Percentiles rank a stretch among this genome's conserved stretches.
Conservation (phyloP, 1,284 basidiomycete species). For the Apiotrichum mycotoxinovorans region DNA sequence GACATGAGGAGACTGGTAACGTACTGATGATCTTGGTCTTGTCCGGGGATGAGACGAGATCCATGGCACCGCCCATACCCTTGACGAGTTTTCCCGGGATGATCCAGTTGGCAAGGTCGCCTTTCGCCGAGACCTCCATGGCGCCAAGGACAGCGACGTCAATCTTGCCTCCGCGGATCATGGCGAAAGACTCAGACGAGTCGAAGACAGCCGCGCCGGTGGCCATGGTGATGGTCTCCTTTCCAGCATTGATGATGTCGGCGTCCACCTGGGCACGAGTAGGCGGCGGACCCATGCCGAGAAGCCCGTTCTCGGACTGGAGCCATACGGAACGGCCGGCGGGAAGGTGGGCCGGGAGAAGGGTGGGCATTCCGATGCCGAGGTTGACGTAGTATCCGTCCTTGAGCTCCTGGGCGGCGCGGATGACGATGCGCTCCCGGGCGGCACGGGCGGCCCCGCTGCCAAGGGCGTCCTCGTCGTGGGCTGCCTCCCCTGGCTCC, state of each 20-base stretch:
- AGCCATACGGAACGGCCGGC: conserved; percentile 75
- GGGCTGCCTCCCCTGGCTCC: conserved; percentile 35
- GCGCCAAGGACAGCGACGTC: conserved; percentile 76
- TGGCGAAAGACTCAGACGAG: conserved; percentile 84
- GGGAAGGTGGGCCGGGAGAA: conserved; percentile 73
- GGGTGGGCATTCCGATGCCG: conserved; percentile 79
- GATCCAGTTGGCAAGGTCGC: conserved; percentile 96
- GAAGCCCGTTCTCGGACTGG: conserved; percentile 88
- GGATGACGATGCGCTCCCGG: conserved; percentile 68
- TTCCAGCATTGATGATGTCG: conserved; percentile 87
- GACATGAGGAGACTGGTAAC: conserved; percentile 71
- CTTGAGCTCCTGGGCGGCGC: conserved; percentile 77
- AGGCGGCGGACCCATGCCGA: conserved; percentile 90
- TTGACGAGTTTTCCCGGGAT: conserved; percentile 85
- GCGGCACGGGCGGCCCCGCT: conserved; percentile 54
- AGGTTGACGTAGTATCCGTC: conserved; percentile 77
- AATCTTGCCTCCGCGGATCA: conserved; percentile 92
- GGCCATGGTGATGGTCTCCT: conserved; percentile 82
- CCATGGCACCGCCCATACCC: conserved; percentile 92
- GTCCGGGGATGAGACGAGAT: conserved; percentile 14
- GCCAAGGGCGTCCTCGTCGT: conserved; percentile 48
- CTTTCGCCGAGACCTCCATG: conserved; percentile 83
- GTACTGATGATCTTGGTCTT: conserved; percentile 65
- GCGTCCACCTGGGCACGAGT: conserved; percentile 74
- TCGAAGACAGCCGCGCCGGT: conserved; percentile 88